Evolutionary conservation across 2,329 filamentous ascomycete species (phyloP), one percentile per base, ranked within the genome.

Genomic region (Colletotrichum lindemuthianum): DNA sequence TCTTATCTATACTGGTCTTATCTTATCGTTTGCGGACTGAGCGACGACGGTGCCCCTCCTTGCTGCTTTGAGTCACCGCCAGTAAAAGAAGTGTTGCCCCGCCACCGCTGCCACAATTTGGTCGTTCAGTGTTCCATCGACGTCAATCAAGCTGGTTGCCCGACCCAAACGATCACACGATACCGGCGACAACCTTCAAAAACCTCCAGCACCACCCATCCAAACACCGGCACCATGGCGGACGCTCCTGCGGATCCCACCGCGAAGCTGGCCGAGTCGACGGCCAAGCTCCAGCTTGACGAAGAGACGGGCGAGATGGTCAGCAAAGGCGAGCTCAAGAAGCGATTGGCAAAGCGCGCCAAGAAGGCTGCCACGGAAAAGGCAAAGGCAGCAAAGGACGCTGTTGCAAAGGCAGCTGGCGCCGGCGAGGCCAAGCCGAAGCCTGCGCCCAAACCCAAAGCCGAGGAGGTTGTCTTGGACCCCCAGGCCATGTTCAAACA

Each of bases 401-500:
- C 73, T 10, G 64, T 72, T 58, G 69, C 75, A 58, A 72, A 74
- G 43, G 73, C 76, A 16, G 69, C 70, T 2, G 72, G 70, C 1
- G 72, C 70, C 8, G 75, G 73, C 32, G 67, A 70, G 4, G 68
- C 71, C 66, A 67, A 63, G 67, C 39, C 69, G 66, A 66, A 60
- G 67, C 24, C 69, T 64, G 37, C 74, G 69, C 59, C 75, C 67
- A 84, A 86, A 72, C 57, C 58, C 10, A 85, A 85, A 73, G 73
- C 76, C 24, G 81, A 82, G 37, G 78, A 81, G 58, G 72, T 76
- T 7, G 72, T 76, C 44, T 72, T 85, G 45, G 86, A 88, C 67
- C 81, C 84, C 0, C 84, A 92, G 67, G 82, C 85, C 69, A 93
- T 94, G 86, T 95, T 94, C 82, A 92, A 92, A 79, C 85, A 88